These are phyloP conservation scores for Fraxinus baroniana DNA, from an alignment of 305 asterid genomes.

Conservation along the genomic window DNA sequence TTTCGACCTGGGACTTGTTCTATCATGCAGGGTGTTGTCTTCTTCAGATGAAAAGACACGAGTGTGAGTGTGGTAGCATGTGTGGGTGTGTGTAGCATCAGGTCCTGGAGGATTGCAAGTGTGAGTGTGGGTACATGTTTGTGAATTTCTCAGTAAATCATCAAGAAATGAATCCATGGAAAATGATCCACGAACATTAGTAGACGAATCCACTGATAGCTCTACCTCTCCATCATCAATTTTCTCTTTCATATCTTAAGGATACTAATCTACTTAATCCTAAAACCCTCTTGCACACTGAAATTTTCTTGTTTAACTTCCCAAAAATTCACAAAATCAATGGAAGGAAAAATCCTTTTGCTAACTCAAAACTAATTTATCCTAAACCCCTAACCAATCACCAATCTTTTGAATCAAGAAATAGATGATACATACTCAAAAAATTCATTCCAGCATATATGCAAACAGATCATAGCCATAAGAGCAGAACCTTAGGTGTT, in stretches of 20 bases:
- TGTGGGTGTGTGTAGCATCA: constrained; percentile 52
- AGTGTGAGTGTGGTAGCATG: constrained; percentile 62
- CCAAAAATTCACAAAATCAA: constrained; percentile 2
- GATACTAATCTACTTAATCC: background rate
- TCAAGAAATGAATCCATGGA: constrained; percentile 44
- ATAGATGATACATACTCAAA: background rate
- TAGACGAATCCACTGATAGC: constrained; percentile 38
- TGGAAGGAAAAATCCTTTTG: background rate
- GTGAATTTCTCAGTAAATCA: constrained; percentile 35
- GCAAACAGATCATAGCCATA: constrained; percentile 1
- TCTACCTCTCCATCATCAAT: constrained; percentile 45
- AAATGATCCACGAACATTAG: constrained; percentile 32
- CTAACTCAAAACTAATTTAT: background rate
- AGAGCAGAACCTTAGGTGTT: constrained; percentile 17
- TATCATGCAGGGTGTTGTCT: background rate
- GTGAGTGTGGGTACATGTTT: constrained; percentile 59
- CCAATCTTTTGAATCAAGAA: constrained; percentile 13
- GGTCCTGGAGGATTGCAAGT: constrained; percentile 61
- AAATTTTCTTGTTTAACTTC: background rate
- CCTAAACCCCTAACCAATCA: constrained; percentile 2
- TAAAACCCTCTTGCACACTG: background rate
- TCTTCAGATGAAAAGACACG: constrained; percentile 32
- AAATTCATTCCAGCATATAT: background rate
- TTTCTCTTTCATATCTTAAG: constrained; percentile 17
- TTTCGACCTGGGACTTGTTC: constrained; percentile 18